Evolutionary conservation across 208 protist genomes (phyloP), one percentile per base, ranked within the genome.

Genomic region (Lotmaria passim): DNA sequence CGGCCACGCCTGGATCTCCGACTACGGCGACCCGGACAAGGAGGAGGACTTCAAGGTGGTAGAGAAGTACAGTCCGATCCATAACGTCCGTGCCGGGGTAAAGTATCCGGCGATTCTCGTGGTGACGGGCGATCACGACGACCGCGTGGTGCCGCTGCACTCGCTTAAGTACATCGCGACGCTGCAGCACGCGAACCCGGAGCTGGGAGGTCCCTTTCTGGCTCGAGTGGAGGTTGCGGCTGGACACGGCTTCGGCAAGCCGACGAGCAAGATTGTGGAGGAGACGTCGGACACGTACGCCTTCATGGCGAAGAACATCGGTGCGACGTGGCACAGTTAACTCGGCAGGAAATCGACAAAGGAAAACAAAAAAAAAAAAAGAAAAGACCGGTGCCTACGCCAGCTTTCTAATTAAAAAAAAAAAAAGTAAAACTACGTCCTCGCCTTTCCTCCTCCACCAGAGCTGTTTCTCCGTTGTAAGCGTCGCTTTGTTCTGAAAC

Each of bases 141-240:
- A 99, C 74, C 83, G 98, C 31, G 98, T 98, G 24, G 86, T 98
- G 56, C 97, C 97, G n/a, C 71, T 98, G 48, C 97, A 99, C 75
- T 97, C 95, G 2, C 94, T 97, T 57, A 99, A 99, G 83, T 98
- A 96, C 63, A 63, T 95, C 0, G 91, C 96, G 5, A 87, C 93
- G 55, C 72, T 98, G 23, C 97, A 99, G 84, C 90, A 98, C 83
- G 58, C 68, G 23, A 91, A 94, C 75, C 81, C 87, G 7, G 70
- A 78, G 50, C 36, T 82, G 15, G 82, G 87, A 12, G 86, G 86
- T 0, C 91, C 91, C 12, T 93, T 98, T 44, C 73, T 97, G 26
- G 90, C 86, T 5, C 82, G 91, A 30, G 80, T 98, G 51, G 91
- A 97, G 76, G 78, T 90, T 17, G 53, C 89, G 1, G 91, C 91